These are phyloP conservation scores for Rhodofomes roseus DNA, from an alignment of 1,284 basidiomycete species.

Conservation along the genomic window DNA sequence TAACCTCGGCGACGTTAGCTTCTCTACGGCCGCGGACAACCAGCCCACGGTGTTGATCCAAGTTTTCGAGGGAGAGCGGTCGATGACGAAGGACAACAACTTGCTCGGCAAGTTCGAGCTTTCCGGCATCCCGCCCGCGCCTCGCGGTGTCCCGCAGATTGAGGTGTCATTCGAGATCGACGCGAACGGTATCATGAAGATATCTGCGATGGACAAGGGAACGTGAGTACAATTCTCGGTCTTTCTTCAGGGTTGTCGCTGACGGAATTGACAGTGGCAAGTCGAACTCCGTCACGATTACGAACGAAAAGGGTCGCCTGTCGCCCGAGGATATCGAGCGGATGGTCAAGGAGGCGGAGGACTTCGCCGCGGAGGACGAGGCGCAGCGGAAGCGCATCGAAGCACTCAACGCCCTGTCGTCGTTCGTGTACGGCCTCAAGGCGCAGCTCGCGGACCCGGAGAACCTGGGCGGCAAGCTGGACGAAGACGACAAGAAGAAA, in stretches of 20 bases:
- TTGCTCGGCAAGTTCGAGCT: slow-evolving; percentile 96
- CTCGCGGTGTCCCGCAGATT: slow-evolving; percentile 93
- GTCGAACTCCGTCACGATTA: slow-evolving; percentile 85
- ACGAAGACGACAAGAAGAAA: slow-evolving; percentile 86
- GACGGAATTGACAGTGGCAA: slow-evolving; percentile 56
- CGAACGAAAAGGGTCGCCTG: slow-evolving; percentile 83
- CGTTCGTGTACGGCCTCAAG: slow-evolving; percentile 83
- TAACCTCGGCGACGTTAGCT: slow-evolving; percentile 41
- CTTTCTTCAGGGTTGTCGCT: neutral
- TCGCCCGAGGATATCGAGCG: slow-evolving; percentile 86
- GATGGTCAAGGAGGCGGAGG: slow-evolving; percentile 91
- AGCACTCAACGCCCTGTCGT: slow-evolving; percentile 74
- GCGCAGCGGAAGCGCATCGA: slow-evolving; percentile 87
- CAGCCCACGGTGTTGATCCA: slow-evolving; percentile 89
- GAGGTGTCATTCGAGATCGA: slow-evolving; percentile 96
- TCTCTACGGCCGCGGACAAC: slow-evolving; percentile 96
- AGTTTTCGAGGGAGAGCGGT: slow-evolving; percentile 94
- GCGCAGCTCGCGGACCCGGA: slow-evolving; percentile 83
- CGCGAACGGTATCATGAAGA: slow-evolving; percentile 89
- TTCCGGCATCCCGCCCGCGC: slow-evolving; percentile 88
- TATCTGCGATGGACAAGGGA: slow-evolving; percentile 87
- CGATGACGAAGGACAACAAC: slow-evolving; percentile 98
- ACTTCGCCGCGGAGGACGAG: slow-evolving; percentile 85
- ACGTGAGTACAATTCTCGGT: slow-evolving; percentile 50
- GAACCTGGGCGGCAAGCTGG: slow-evolving; percentile 88